These are phyloP conservation scores for Ploettnerulaceae sp. DNA, from an alignment of 2,329 filamentous ascomycete species.

Conservation along the genomic window DNA sequence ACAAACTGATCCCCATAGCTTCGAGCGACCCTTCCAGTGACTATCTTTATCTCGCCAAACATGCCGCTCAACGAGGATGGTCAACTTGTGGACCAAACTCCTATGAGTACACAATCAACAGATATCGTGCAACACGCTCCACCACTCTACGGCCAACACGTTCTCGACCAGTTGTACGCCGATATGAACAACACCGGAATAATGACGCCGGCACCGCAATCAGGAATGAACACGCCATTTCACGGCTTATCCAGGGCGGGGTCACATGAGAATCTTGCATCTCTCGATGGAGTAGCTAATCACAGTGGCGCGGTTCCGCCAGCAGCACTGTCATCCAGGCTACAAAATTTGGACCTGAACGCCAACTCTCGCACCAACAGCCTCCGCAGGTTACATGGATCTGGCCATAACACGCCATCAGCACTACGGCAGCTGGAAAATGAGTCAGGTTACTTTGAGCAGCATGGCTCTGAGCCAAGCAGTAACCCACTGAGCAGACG, in stretches of 20 bases:
- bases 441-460: slow-evolving; percentile 24
- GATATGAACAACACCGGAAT: slow-evolving; percentile 79
- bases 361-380: slow-evolving; percentile 42
- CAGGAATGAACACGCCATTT: slow-evolving; percentile 78
- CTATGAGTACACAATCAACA: slow-evolving; percentile 43
- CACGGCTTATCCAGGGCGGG: slow-evolving; percentile 66
- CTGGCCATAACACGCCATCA: slow-evolving; percentile 34
- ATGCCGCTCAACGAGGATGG: slow-evolving; percentile 85
- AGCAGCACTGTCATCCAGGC: slow-evolving; percentile 55
- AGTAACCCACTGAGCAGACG: slow-evolving; percentile 40
- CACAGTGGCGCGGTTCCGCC: slow-evolving; percentile 41
- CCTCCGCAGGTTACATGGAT: slow-evolving; percentile 31
- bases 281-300: slow-evolving; percentile 46
- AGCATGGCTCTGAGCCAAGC: slow-evolving; percentile 20
- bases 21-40: slow-evolving; percentile 82
- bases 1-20: slow-evolving; percentile 46
- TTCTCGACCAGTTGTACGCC: slow-evolving; percentile 85
- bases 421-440: slow-evolving; percentile 16
- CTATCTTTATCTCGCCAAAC: slow-evolving; percentile 93
- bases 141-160: slow-evolving; percentile 87
- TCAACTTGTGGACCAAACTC: slow-evolving; percentile 62
- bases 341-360: slow-evolving; percentile 69
- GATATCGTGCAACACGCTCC: slow-evolving; percentile 64
- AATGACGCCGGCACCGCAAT: slow-evolving; percentile 66
- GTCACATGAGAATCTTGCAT: slow-evolving; percentile 75